Evolutionary conservation across 192 early-diverging fungal species (phyloP).

Genomic region (Dispira parvispora): DNA sequence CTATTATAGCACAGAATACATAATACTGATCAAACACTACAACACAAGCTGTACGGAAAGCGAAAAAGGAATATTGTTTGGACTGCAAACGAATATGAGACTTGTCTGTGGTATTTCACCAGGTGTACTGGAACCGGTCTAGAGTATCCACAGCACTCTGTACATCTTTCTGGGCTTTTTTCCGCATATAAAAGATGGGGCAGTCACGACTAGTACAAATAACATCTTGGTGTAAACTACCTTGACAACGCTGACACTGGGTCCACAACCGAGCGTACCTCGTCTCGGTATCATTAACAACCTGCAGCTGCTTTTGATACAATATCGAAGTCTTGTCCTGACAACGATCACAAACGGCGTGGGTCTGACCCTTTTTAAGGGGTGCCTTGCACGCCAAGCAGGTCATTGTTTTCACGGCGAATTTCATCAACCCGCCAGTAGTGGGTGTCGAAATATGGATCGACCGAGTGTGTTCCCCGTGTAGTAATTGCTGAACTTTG

Average conservation of each 20-base stretch:
- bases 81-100: too few species aligned
- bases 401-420: constrained; percentile 78
- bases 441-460: constrained; percentile 83
- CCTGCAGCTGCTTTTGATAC: constrained; percentile 54
- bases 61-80: too few species aligned
- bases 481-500: constrained; percentile 64
- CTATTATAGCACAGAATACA: too few species aligned
- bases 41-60: too few species aligned
- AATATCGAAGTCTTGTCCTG: constrained; percentile 48
- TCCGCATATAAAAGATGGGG: constrained; percentile 98
- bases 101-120: constrained; percentile 16
- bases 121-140: constrained; percentile 54
- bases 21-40: too few species aligned
- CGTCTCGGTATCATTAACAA: constrained; percentile 53
- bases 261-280: constrained; percentile 86
- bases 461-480: constrained; percentile 57
- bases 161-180: constrained; percentile 87
- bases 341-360: constrained; percentile 70
- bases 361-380: constrained; percentile 30
- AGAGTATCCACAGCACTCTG: constrained; percentile 49
- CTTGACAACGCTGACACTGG: constrained; percentile 94
- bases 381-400: constrained; percentile 87
- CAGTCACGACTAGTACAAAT: constrained; percentile 91
- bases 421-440: constrained; percentile 82
- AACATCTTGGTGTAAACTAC: constrained; percentile 83